Evolutionary conservation across 1,284 basidiomycete genomes (phyloP).

Genomic region (Malassezia globosa): DNA sequence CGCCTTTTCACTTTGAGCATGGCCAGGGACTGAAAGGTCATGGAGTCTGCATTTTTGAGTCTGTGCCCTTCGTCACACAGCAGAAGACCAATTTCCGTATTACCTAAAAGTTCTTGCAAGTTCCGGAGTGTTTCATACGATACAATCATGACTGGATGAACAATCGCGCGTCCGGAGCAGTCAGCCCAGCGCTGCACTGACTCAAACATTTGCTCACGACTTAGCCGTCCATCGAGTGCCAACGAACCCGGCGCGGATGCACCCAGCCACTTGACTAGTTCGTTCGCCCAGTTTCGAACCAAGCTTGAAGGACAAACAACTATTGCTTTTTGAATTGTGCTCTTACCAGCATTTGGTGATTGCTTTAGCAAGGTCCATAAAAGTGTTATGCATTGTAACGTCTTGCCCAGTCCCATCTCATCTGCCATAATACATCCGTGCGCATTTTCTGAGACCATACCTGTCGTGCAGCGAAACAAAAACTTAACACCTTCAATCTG

Average conservation of each 20-base stretch:
- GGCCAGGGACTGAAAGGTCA: slow-evolving; percentile 76
- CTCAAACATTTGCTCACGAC: slow-evolving; percentile 42
- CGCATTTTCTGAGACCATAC: slow-evolving; percentile 79
- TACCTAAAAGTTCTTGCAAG: slow-evolving; percentile 36
- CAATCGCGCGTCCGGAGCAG: slow-evolving; percentile 31
- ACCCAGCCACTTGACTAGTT: slow-evolving; percentile 54
- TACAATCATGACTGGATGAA: slow-evolving; percentile 75
- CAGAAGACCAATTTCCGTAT: slow-evolving; percentile 66
- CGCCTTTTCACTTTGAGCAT: slow-evolving; percentile 78
- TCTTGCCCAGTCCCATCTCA: slow-evolving; percentile 85
- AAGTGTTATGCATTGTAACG: slow-evolving; percentile 88
- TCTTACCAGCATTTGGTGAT: slow-evolving; percentile 72
- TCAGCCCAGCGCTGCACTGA: slow-evolving; percentile 41
- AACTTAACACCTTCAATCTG: slow-evolving; percentile 75
- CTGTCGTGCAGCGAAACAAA: slow-evolving; percentile 86
- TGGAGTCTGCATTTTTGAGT: slow-evolving; percentile 69
- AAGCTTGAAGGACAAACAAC: slow-evolving; percentile 94
- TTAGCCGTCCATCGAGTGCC: slow-evolving; percentile 41
- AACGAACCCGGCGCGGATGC: slow-evolving; percentile 35
- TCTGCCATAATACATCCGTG: slow-evolving; percentile 99
- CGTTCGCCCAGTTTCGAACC: slow-evolving; percentile 97
- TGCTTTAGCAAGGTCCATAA: slow-evolving; percentile 96
- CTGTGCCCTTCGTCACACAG: slow-evolving; percentile 95
- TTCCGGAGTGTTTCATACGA: slow-evolving; percentile 84
- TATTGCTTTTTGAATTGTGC: slow-evolving; percentile 91